These are phyloP conservation scores for Fusarium sp. DNA, from an alignment of 2,329 filamentous ascomycete genomes.

Conservation along the genomic window DNA sequence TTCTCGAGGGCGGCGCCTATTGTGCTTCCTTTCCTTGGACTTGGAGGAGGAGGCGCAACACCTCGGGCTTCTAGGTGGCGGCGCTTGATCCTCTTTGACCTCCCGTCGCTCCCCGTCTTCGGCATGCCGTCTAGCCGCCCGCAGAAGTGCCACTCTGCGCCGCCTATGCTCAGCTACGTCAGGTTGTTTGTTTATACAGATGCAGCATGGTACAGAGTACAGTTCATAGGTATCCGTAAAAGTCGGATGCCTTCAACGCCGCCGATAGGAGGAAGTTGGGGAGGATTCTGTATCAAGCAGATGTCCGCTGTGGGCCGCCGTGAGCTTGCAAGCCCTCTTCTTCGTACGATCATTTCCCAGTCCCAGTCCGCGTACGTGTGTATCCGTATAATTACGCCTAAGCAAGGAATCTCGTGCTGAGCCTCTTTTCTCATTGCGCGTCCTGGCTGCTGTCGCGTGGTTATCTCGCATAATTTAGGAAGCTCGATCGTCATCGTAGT, in stretches of 20 bases:
- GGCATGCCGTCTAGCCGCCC: neutral
- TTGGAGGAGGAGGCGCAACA: constrained; percentile 10
- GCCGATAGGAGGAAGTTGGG: neutral
- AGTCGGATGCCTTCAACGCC: neutral
- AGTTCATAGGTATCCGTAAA: neutral
- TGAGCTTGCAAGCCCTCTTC: neutral
- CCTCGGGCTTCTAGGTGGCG: constrained; percentile 3
- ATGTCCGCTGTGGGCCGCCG: neutral
- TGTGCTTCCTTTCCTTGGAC: neutral
- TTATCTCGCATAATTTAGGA: constrained; percentile 1
- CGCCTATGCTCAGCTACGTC: constrained; percentile 3
- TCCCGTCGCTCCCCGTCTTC: neutral
- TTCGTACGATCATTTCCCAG: neutral
- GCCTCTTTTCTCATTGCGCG: constrained; percentile 3
- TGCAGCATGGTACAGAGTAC: neutral
- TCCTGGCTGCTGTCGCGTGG: neutral
- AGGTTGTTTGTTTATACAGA: neutral
- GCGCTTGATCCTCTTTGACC: constrained; percentile 1
- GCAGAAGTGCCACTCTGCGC: neutral
- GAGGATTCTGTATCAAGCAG: neutral
- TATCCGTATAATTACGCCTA: neutral
- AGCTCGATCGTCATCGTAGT: neutral
- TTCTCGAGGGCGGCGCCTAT: neutral
- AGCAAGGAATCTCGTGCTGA: constrained; percentile 2
- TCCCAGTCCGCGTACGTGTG: neutral